Conservation (phyloP, 176 grass and related monocot species). For the Pontederia crassipes region DNA sequence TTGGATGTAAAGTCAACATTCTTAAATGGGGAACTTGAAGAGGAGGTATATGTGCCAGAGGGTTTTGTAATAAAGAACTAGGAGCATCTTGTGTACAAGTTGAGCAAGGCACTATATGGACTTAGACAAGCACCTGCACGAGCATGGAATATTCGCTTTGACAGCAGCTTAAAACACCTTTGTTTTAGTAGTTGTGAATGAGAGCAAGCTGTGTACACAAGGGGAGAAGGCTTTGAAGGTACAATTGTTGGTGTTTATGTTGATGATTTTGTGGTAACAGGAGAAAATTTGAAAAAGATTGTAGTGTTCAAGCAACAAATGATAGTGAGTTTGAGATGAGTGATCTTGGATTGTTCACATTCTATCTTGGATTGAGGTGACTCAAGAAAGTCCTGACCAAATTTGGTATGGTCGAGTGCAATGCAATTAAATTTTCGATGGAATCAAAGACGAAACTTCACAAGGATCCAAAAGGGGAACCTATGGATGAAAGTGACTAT, state of each 20-base stretch:
- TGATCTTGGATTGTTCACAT: too few relatives aligned
- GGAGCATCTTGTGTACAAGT: background rate
- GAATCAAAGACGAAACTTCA: too few relatives aligned
- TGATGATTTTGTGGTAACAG: too few relatives aligned
- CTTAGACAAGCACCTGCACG: background rate
- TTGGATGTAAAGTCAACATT: constrained; percentile 16
- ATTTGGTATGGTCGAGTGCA: constrained; percentile 7
- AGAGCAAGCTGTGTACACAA: constrained; percentile 1
- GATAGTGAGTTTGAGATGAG: too few relatives aligned
- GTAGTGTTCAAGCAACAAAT: too few relatives aligned
- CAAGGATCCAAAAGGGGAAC: too few relatives aligned
- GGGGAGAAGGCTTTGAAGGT: too few relatives aligned
- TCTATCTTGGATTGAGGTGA: background rate
- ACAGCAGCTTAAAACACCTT: background rate
- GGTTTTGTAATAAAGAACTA: background rate
- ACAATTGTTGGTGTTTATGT: too few relatives aligned
- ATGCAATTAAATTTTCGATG: background rate
- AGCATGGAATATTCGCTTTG: background rate
- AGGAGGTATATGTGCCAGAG: background rate
- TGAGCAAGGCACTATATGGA: background rate
- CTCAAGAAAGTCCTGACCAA: background rate
- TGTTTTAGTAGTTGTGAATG: background rate
- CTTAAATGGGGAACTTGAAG: constrained; percentile 1
- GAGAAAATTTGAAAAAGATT: too few relatives aligned
- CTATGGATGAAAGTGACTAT: background rate